Conservation (phyloP, 768 basidiomycete genomes). For the Cubamyces sp. region DNA sequence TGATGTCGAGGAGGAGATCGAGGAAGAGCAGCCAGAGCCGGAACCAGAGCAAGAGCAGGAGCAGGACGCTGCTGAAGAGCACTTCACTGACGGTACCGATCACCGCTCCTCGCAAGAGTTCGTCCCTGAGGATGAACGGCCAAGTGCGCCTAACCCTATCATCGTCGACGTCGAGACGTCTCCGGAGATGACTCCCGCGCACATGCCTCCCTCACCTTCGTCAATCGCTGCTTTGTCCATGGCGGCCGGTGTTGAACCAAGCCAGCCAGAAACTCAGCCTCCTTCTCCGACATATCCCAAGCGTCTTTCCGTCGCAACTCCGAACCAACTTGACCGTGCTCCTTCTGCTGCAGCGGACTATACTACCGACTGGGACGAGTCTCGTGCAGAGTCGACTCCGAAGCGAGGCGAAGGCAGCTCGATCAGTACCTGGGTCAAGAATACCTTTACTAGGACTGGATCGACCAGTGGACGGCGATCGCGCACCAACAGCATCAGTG, state of each 20-base stretch:
- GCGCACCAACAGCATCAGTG: conserved; percentile 74
- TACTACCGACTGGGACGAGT: conserved; percentile 36
- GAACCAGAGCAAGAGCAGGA: conserved; percentile 18
- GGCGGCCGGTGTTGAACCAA: conserved; percentile 37
- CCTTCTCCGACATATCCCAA: conserved; percentile 58
- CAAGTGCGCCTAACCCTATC: conserved; percentile 63
- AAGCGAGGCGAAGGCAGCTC: conserved; percentile 61
- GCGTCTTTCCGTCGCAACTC: conserved; percentile 64
- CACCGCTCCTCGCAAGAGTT: conserved; percentile 51
- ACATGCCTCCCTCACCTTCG: conserved; percentile 53
- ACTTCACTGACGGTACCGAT: conserved; percentile 35
- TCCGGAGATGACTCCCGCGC: conserved; percentile 50
- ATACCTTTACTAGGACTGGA: conserved; percentile 63
- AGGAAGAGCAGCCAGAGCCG: conserved; percentile 36
- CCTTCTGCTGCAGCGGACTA: conserved; percentile 41
- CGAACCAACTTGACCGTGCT: conserved; percentile 63
- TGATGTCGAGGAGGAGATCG: conserved; percentile 42
- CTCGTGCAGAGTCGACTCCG: conserved; percentile 40
- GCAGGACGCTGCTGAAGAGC: conserved; percentile 9
- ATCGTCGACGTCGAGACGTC: conserved; percentile 67
- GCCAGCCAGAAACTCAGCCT: conserved; percentile 50
- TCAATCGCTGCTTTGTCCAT: conserved; percentile 49
- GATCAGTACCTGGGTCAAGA: conserved; percentile 67
- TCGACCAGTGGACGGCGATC: conserved; percentile 76
- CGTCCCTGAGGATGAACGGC: conserved; percentile 43